Evolutionary conservation across 192 early-diverging fungal genomes (phyloP).

Genomic region (Coemansia sp.): DNA sequence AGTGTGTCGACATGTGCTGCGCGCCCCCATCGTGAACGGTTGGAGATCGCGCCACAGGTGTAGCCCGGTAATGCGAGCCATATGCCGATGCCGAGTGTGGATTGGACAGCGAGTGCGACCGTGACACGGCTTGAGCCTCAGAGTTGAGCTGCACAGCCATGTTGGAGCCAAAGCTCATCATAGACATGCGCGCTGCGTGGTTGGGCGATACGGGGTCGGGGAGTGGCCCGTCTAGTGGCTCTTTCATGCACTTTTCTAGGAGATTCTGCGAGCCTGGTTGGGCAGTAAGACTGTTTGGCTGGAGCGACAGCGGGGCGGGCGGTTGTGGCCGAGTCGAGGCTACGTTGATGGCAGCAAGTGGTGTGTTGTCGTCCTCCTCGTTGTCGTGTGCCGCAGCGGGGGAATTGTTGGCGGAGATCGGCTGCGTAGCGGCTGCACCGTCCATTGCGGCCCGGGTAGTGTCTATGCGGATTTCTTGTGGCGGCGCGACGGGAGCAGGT

Average conservation of each 20-base stretch:
- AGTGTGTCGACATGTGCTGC: constrained; percentile 12
- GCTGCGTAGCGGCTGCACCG: not conserved
- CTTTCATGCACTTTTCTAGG: constrained; percentile 28
- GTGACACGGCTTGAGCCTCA: constrained; percentile 10
- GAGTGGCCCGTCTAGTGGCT: constrained; percentile 14
- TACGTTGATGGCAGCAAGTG: constrained; percentile 31
- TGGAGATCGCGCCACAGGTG: constrained; percentile 25
- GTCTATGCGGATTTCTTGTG: not conserved
- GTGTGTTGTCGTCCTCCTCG: constrained; percentile 42
- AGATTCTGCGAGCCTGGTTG: not conserved
- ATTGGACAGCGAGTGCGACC: constrained; percentile 37
- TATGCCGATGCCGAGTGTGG: constrained; percentile 24
- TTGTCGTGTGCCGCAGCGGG: not conserved
- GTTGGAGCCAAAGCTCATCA: constrained; percentile 43
- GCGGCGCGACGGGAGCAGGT: not conserved
- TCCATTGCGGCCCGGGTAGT: constrained; percentile 1
- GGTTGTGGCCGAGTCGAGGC: constrained; percentile 9
- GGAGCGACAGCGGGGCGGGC: not conserved
- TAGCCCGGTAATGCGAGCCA: constrained; percentile 11
- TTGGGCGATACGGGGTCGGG: constrained; percentile 16
- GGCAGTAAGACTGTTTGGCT: constrained; percentile 1
- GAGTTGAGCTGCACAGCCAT: constrained; percentile 35
- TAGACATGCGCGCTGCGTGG: constrained; percentile 27
- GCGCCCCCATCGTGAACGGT: constrained; percentile 14
- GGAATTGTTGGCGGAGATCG: no score